These are phyloP conservation scores for Saccharum spontaneum DNA, from an alignment of 176 grass and related monocot species.

Conservation along the genomic window DNA sequence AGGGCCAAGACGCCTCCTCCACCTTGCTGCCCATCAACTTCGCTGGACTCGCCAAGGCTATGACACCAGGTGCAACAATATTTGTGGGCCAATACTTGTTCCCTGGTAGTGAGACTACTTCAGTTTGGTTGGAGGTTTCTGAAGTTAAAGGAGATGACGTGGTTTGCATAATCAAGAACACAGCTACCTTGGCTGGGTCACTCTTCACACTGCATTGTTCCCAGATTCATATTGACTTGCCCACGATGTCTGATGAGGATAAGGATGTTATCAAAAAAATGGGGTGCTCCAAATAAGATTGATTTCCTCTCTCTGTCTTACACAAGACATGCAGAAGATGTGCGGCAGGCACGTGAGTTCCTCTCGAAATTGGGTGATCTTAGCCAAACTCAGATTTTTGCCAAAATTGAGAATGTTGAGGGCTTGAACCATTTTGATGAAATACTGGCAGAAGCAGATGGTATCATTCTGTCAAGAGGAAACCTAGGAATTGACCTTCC, in stretches of 20 bases:
- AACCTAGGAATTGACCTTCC: constrained; percentile 97
- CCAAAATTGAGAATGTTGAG: constrained; percentile 98
- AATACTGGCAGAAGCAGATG: constrained; percentile 89
- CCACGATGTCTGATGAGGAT: constrained; percentile 84
- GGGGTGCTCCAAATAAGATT: constrained; percentile 95
- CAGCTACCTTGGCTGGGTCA: constrained; percentile 84
- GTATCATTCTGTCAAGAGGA: constrained; percentile 97
- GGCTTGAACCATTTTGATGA: constrained; percentile 98
- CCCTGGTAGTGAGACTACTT: constrained; percentile 99
- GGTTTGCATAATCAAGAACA: constrained; percentile 88
- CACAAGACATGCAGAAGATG: constrained; percentile 94
- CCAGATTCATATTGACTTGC: constrained; percentile 88
- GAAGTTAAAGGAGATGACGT: constrained; percentile 91
- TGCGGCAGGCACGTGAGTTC: constrained; percentile 76
- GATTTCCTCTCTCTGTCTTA: constrained; percentile 98
- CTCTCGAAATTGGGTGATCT: constrained; percentile 90
- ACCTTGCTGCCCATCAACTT: constrained; percentile 95
- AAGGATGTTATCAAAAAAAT: constrained; percentile 89
- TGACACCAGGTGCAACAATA: constrained; percentile 88
- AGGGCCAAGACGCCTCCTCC: constrained; percentile 65
- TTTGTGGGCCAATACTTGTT: constrained; percentile 99
- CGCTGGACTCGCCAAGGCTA: constrained; percentile 70
- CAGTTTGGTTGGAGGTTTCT: constrained; percentile 98
- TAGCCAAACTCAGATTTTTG: constrained; percentile 92
- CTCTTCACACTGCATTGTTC: constrained; percentile 90